Conservation (phyloP, 805 yeast genomes). For the Debaryomyces maramus region DNA sequence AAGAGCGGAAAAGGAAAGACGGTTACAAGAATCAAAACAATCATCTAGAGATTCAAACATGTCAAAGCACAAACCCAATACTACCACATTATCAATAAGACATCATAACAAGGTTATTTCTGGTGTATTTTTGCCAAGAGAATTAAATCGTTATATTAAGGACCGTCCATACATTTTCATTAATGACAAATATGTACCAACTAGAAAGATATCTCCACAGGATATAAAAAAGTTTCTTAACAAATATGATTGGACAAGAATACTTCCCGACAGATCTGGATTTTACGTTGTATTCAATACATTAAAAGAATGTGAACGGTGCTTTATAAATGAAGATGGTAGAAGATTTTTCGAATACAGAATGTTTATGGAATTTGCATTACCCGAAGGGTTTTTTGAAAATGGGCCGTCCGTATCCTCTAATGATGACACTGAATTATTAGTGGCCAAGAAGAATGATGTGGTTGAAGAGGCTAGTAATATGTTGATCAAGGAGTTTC, state of each 20-base stretch:
- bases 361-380: constrained; percentile 57
- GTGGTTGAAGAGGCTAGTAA: constrained; percentile 60
- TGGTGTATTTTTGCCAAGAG: constrained; percentile 48
- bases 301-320: constrained; percentile 55
- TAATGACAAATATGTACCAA: constrained; percentile 49
- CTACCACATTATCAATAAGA: constrained; percentile 35
- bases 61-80: constrained; percentile 25
- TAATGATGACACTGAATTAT: constrained; percentile 11
- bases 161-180: constrained; percentile 61
- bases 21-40: constrained; percentile 4
- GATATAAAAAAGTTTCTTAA: constrained; percentile 61
- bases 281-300: constrained; percentile 70
- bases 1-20: constrained; percentile 9
- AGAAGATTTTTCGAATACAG: constrained; percentile 45
- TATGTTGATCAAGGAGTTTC: constrained; percentile 62
- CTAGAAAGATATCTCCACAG: constrained; percentile 47
- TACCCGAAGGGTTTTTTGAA: constrained; percentile 44
- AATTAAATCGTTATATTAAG: constrained; percentile 49
- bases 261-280: constrained; percentile 63
- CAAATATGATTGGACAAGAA: constrained; percentile 64
- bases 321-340: constrained; percentile 64
- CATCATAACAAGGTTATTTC: constrained; percentile 29
- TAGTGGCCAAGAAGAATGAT: constrained; percentile 17
- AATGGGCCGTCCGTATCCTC: neutral
- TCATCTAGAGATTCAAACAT: neutral